Evolutionary conservation across 2,329 filamentous ascomycete species (phyloP), one percentile per base, ranked within the genome.

Genomic region (Pseudophaeomoniella oleicola): DNA sequence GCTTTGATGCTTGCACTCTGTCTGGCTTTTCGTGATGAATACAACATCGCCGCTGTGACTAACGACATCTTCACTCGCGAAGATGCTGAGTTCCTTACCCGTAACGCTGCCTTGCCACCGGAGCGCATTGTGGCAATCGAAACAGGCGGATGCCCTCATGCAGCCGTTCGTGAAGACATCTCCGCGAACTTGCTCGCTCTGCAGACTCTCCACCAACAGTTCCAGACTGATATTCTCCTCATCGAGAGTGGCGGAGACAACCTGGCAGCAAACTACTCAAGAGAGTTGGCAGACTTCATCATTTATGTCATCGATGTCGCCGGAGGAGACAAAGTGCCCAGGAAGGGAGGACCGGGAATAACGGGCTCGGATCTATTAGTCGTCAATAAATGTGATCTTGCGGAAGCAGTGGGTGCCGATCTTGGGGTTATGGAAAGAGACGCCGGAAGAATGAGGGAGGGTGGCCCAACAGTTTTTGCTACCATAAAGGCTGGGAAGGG

Each of bases 231-330:
- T 53, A 59, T 98, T 15, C 71, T 98, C 16, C 75, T 98, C 30
- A 98, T 98, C 55, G 90, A 98, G 63, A 86, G 78, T 13, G 90
- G 90, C 32, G 90, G 90, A 39, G 90, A 98, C 58, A 98, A 98
- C 57, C 72, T 98, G 1, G 90, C 90, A 0, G 90, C 90, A 3
- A 98, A 98, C 66, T 98, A 98, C 69, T 83, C 75, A 38, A 72
- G 90, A 39, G 90, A 98, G 62, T 67, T 98, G 46, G 90, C 90
- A 2, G 90, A 98, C 59, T 98, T 82, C 57, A 98, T 98, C 60
- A 80, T 98, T 61, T 98, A 98, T 57, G 90, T 98, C 18, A 96
- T 98, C 49, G 90, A 98, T 59, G 90, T 98, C 13, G 82, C 78
- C 38, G 90, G 90, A 15, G 90, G 90, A 10, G 90, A 98, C 60